These are phyloP conservation scores for Phytophthora ohioensis DNA, from an alignment of 352 stramenopile species.

Conservation along the genomic window DNA sequence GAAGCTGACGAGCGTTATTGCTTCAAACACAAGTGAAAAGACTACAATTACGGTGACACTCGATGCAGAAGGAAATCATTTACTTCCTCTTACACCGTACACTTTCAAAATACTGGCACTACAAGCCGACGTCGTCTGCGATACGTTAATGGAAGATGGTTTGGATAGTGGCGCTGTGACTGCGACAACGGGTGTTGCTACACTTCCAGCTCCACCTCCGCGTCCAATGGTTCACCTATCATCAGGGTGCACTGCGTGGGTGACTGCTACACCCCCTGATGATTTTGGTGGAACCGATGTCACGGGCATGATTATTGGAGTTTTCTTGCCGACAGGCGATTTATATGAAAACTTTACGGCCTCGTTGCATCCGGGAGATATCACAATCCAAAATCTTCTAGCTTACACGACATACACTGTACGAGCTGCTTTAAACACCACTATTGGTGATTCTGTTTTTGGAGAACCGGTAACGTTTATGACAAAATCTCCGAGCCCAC, in stretches of 20 bases:
- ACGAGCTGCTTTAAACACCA: constrained; percentile 20
- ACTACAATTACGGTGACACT: constrained; percentile 26
- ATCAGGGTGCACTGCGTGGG: constrained; percentile 25
- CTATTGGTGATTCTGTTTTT: constrained; percentile 23
- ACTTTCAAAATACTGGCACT: constrained; percentile 57
- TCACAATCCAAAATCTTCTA: constrained; percentile 32
- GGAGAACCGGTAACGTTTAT: constrained; percentile 32
- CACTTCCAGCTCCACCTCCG: constrained; percentile 38
- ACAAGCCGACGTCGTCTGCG: constrained; percentile 47
- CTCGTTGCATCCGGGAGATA: constrained; percentile 3
- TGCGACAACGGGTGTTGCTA: constrained; percentile 36
- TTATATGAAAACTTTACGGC: constrained; percentile 10
- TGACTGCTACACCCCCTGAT: constrained; percentile 31
- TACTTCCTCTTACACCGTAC: constrained; percentile 45
- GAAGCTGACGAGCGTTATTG: constrained; percentile 38
- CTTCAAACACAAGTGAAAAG: constrained; percentile 23
- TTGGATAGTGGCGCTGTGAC: constrained; percentile 46
- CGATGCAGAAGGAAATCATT: constrained; percentile 16
- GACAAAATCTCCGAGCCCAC: constrained; percentile 28
- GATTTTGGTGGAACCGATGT: constrained; percentile 45
- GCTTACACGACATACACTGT: constrained; percentile 47
- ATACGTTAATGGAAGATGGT: constrained; percentile 31
- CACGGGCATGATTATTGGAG: constrained; percentile 18
- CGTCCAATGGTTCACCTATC: constrained; percentile 24
- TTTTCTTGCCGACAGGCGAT: constrained; percentile 19